Base-by-base conservation (phyloP, 352 stramenopile genomes). In the Pythium chondricola region DNA sequence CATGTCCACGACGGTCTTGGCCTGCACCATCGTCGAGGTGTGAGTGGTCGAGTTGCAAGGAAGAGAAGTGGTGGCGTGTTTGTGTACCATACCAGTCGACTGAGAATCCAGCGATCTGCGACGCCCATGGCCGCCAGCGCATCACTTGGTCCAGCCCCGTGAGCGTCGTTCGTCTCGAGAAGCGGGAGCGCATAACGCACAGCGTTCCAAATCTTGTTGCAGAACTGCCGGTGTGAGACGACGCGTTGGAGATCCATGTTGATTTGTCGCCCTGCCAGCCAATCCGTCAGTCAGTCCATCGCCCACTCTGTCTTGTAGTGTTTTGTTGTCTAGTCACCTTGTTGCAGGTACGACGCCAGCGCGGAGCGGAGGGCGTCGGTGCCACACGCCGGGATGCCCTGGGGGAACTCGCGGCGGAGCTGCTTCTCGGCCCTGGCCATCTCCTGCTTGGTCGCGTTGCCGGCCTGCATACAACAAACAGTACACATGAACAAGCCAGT, bases 381-480 rank as follows among this genome's bases (percentile, higher is more conserved):
- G 46, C 97, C 97, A 69, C 96, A 99, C 26, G 97, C 91, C 22
- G 96, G 96, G 56, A 99, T 99, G 25, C 97, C 97, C 22, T 98
- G 80, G 5, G 97, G 97, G 63, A 99, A 99, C 57, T 99, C 96
- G 36, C 81, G 73, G 40, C 88, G 80, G 27, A 98, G 83, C 26
- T 97, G 95, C 49, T 98, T 97, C 59, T 98, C 96, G 1, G 96
- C 96, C 52, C 91, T 96, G 46, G 85, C 86, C 44, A 99, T 72
- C 74, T 99, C 97, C 36, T 96, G 97, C 5, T 72, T 43, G 22
- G 52, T 52, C 20, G 85, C 63, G 56, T 90, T 88, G 24, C 79
- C 79, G 30, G 55, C 53, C 79, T 90, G 41, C 20, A 41, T 21
- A n/a, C n/a, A n/a, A n/a, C n/a, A n/a, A n/a, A n/a, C n/a, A n/a